Conservation (phyloP, 2,329 filamentous ascomycete genomes). For the Thelonectria olida region DNA sequence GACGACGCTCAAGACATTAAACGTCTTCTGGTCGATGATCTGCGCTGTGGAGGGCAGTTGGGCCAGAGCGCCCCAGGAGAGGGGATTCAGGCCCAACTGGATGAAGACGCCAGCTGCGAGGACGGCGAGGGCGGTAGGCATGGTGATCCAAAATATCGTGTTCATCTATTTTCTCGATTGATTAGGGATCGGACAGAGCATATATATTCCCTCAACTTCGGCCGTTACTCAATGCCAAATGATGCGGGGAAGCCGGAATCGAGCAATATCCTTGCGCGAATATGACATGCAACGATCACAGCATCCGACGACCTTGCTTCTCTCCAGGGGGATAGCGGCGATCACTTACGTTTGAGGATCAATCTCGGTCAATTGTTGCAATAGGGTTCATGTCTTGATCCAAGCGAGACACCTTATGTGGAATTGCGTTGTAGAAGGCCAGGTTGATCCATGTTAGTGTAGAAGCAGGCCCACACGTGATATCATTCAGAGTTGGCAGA, state of each 20-base stretch:
- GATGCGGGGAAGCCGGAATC: background rate
- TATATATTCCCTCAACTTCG: background rate
- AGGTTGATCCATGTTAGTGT: background rate
- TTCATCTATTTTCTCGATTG: background rate
- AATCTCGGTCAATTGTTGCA: background rate
- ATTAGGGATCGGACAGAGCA: background rate
- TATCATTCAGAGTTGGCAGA: too few relatives aligned
- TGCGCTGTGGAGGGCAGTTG: constrained; percentile 33
- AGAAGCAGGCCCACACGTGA: background rate
- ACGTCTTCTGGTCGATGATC: constrained; percentile 35
- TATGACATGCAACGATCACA: too few relatives aligned
- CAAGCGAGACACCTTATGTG: background rate
- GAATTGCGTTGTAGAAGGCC: background rate
- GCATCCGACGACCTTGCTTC: too few relatives aligned
- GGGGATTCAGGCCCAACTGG: constrained; percentile 17
- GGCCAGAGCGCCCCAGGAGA: constrained; percentile 48
- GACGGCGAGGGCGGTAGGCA: constrained; percentile 30
- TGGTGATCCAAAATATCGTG: constrained; percentile 12
- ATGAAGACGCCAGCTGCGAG: constrained; percentile 28
- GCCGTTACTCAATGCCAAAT: too few relatives aligned
- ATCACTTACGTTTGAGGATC: background rate
- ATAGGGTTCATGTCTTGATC: background rate
- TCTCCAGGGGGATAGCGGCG: background rate
- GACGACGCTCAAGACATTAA: constrained; percentile 32
- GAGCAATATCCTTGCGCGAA: background rate